phyloP scores from a whole-genome alignment of 352 stramenopile genomes.

The Phytophthora pinifolia region DNA sequence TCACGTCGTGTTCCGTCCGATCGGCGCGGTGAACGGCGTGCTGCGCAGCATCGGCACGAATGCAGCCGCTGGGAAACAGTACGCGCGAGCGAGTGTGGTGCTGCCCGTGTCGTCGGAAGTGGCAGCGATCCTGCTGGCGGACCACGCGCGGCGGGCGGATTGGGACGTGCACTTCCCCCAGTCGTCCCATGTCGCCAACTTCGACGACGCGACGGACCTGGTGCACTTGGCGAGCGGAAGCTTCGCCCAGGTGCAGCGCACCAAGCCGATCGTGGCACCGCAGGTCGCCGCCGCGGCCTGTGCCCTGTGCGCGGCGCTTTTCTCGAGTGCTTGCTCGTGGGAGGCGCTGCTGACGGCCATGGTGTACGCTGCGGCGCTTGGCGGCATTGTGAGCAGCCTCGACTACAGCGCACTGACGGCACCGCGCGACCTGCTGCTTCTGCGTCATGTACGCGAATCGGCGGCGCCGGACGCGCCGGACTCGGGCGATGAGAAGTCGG shows the following conservation, averaged over 20 bases:
- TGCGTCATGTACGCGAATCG: constrained; percentile 75
- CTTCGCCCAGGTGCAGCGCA: constrained; percentile 39
- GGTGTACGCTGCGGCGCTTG: constrained; percentile 54
- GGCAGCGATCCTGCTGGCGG: constrained; percentile 56
- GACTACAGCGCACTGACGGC: constrained; percentile 54
- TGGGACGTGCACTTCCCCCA: constrained; percentile 79
- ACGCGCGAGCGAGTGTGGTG: constrained; percentile 64
- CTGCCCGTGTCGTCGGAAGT: constrained; percentile 68
- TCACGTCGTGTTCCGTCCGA: constrained; percentile 54
- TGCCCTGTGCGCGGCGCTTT: constrained; percentile 41
- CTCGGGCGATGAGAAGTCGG: constrained; percentile 31
- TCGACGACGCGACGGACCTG: constrained; percentile 74
- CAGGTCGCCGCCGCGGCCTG: constrained; percentile 48
- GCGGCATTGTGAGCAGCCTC: constrained; percentile 43
- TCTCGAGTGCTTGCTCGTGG: constrained; percentile 44
- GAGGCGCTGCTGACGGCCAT: constrained; percentile 45
- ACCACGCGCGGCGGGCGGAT: constrained; percentile 68
- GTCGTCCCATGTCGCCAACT: constrained; percentile 63
- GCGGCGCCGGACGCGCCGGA: constrained; percentile 44
- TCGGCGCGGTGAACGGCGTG: constrained; percentile 56
- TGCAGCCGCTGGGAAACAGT: constrained; percentile 35
- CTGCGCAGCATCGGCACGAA: constrained; percentile 61
- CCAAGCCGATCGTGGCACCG: constrained; percentile 50
- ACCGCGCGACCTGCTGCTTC: constrained; percentile 68
- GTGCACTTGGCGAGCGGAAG: constrained; percentile 63